Conservation (phyloP, 768 basidiomycete species). For the Strobilomyces echinocephalus region DNA sequence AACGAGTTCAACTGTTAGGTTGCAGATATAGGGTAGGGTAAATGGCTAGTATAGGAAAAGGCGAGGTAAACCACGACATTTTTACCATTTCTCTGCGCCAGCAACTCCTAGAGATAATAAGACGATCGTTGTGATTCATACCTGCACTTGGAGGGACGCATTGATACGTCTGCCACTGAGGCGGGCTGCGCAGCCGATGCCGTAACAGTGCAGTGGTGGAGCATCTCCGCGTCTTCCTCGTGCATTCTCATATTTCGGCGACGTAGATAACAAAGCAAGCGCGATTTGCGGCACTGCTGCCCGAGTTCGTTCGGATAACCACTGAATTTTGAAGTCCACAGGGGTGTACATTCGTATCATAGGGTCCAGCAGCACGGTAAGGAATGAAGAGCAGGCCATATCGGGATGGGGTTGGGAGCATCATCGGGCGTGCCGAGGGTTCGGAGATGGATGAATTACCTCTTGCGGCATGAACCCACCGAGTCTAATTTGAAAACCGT, state of each 20-base stretch:
- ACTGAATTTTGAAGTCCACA: neutral
- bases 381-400: conserved; percentile 5
- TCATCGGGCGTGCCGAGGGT: neutral
- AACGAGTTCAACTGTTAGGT: too few relatives aligned
- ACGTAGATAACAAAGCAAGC: conserved; percentile 1
- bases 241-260: neutral
- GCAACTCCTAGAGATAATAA: neutral
- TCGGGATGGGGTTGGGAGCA: neutral
- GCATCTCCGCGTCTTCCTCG: conserved; percentile 12
- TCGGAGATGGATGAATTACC: conserved; percentile 1
- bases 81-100: neutral
- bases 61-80: too few relatives aligned
- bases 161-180: too few relatives aligned
- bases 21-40: too few relatives aligned
- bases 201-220: conserved; percentile 4
- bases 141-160: too few relatives aligned
- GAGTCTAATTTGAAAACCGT: conserved; percentile 3
- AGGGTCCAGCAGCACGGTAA: conserved; percentile 12
- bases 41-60: neutral
- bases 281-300: conserved; percentile 4
- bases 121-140: neutral
- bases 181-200: neutral
- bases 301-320: conserved; percentile 1
- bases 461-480: neutral
- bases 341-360: conserved; percentile 5